Evolutionary conservation across 2,329 filamentous ascomycete genomes (phyloP).

Genomic region (Arthrinium puccinioides): DNA sequence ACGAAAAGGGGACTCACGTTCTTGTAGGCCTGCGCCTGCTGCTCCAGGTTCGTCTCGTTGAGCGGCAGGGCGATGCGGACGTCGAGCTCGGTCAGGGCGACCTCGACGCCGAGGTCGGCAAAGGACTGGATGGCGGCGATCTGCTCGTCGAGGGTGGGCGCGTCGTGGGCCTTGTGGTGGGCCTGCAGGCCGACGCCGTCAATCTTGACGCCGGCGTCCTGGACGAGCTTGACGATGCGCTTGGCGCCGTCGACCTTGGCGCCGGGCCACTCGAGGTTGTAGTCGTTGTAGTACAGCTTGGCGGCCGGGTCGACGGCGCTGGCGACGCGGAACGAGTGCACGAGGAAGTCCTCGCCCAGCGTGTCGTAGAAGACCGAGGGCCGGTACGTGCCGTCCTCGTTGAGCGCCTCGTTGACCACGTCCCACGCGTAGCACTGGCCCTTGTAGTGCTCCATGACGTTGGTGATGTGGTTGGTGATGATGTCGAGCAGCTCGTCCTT

Average conservation of each 20-base stretch:
- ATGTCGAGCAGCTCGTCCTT: slow-evolving; percentile 40
- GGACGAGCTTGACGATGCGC: slow-evolving; percentile 25
- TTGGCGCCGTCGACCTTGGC: slow-evolving; percentile 27
- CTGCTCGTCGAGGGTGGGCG: slow-evolving; percentile 30
- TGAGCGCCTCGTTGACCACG: slow-evolving; percentile 50
- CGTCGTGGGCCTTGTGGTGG: slow-evolving; percentile 37
- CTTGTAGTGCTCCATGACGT: slow-evolving; percentile 37
- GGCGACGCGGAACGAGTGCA: slow-evolving; percentile 42
- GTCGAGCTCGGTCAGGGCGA: slow-evolving; percentile 49
- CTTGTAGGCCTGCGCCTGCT: slow-evolving; percentile 21
- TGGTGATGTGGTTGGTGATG: slow-evolving; percentile 45
- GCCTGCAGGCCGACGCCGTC: slow-evolving; percentile 46
- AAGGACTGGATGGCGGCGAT: slow-evolving; percentile 35
- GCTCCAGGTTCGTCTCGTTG: slow-evolving; percentile 18
- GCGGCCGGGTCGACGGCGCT: slow-evolving; percentile 38
- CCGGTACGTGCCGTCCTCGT: slow-evolving; percentile 44
- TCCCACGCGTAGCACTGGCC: slow-evolving; percentile 49
- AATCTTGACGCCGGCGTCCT: slow-evolving; percentile 35
- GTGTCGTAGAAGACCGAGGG: slow-evolving; percentile 40
- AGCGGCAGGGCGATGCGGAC: slow-evolving; percentile 30
- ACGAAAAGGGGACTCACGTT: slow-evolving; percentile 8
- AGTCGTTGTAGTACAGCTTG: slow-evolving; percentile 56
- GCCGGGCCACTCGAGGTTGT: slow-evolving; percentile 40
- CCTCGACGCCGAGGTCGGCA: slow-evolving; percentile 36
- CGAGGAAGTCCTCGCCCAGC: slow-evolving; percentile 45